A percentile compares a stretch with the other conserved stretches of the same genome.
Conservation (phyloP, 2,329 filamentous ascomycete genomes). For the Oidium heveae region DNA sequence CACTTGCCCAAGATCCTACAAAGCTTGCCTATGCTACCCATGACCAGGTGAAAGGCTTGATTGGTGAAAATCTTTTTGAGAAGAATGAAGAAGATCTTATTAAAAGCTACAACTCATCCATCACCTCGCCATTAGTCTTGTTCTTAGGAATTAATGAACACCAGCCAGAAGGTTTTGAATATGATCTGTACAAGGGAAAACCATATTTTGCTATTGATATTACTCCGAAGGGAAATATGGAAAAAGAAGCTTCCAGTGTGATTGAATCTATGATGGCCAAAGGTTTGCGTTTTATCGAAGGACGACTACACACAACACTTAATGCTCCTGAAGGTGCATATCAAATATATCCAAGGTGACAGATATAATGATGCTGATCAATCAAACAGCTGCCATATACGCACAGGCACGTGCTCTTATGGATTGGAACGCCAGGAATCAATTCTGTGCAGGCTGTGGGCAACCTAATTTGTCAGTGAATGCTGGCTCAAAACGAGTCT, state of each 20-base stretch:
- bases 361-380: constrained; percentile 22
- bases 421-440: constrained; percentile 87
- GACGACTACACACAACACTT: constrained; percentile 28
- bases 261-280: constrained; percentile 31
- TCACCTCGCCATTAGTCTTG: constrained; percentile 43
- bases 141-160: constrained; percentile 67
- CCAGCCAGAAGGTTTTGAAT: constrained; percentile 22
- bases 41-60: constrained; percentile 41
- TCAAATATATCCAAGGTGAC: constrained; percentile 2
- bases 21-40: constrained; percentile 43
- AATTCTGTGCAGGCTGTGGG: constrained; percentile 78
- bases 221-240: constrained; percentile 40
- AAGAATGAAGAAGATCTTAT: constrained; percentile 48
- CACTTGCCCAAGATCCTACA: constrained; percentile 35
- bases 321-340: constrained; percentile 21
- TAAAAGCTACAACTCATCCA: constrained; percentile 45
- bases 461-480: constrained; percentile 55
- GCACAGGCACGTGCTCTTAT: constrained; percentile 69
- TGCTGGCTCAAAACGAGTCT: constrained; percentile 57
- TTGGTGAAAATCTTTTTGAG: constrained; percentile 46
- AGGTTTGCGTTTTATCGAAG: constrained; percentile 40
- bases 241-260: constrained; percentile 34
- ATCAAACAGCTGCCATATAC: constrained; percentile 50
- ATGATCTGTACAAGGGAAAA: constrained; percentile 45
- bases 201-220: constrained; percentile 84